Evolutionary conservation across 148 eudicot genomes (phyloP), one percentile per base, ranked within the genome.

Genomic region (Fagopyrum homotropicum): DNA sequence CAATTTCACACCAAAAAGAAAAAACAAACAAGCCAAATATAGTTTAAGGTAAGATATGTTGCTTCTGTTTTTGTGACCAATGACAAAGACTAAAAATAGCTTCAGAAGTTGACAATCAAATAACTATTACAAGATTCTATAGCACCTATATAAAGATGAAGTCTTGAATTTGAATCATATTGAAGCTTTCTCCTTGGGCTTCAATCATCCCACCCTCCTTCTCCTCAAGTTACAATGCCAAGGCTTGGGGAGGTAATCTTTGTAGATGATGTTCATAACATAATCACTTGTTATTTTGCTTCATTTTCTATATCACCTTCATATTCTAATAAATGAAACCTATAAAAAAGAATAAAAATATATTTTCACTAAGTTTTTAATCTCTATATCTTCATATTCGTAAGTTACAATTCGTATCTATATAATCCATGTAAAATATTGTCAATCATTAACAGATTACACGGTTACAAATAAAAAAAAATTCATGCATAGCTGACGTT

Each of bases 201-300:
- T 66, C 71, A 66, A 43, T 14, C 60, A 55, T 60, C 66, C 40
- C 66, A 60, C 45, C 71, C 30, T 15, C 71, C 35, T 66, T 30
- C 71, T 66, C 71, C 71, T 66, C 71, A 43, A 66, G 71, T 40
- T 66, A 40, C 71, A 14, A 66, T 66, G 71, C 11, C 71, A 8
- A n/a, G 11, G 6, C 71, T 66, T 66, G 71, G 71, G 71, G 71
- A 66, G 71, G 71, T 66, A 66, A 66, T 17, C 0, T 10, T 11
- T 51, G 7, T 9, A 49, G 12, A 49, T 9, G 15, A 49, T 49
- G 14, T 49, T 9, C 4, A 49, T 49, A 8, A 49, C 12, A 52
- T 52, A 0, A 17, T 15, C 40, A 35, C 16, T 15, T 52, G 14
- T 52, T 52, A 4, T 51, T 12, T 16, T 12, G 55, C 4, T 51